Base-by-base conservation (phyloP, 305 asterid genomes). In the Solanum hybrid region DNA sequence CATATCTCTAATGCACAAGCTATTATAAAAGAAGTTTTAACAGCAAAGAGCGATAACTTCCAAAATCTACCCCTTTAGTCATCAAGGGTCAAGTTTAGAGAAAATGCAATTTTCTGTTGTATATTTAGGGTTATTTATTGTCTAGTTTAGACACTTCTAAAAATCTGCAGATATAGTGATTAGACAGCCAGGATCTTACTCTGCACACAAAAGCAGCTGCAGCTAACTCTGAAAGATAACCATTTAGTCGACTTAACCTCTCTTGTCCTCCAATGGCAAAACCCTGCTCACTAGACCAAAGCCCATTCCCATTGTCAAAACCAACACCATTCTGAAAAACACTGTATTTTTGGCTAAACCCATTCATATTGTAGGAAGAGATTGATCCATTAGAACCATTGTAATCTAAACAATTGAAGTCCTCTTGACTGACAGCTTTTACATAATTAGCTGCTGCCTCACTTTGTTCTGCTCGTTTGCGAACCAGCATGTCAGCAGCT, bases 171-270 rank as follows among this genome's bases (percentile, higher is more conserved):
- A 84, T 51, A 84, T 20, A 46, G 40, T 29, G 87, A 84, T 46
- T 51, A 84, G 40, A 84, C 79, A 31, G 24, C 42, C 34, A 42
- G 88, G 89, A 85, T 87, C 97, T 90, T 90, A 97, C 99, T 91
- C 96, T 94, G 93, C 99, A 97, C 91, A 97, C 99, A 94, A 96
- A 97, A 77, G 99, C 96, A 77, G 99, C 99, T n/a, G 99, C 99
- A 51, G 99, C 99, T 92, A 97, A 90, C 91, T 97, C 99, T 26
- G 99, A 96, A 71, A 96, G 94, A 92, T 97, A 96, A 86, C 99
- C 99, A 91, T 95, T 92, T 89, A 91, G 92, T n/a, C 98, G 94
- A 87, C 97, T 95, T 90, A 95, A 91, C 90, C 97, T 95, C 92
- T 97, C 99, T 92, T 96, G 98, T 84, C 98, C 99, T 88, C 99